phyloP scores from a whole-genome alignment of 768 basidiomycete genomes.

The Cyathus striatus region DNA sequence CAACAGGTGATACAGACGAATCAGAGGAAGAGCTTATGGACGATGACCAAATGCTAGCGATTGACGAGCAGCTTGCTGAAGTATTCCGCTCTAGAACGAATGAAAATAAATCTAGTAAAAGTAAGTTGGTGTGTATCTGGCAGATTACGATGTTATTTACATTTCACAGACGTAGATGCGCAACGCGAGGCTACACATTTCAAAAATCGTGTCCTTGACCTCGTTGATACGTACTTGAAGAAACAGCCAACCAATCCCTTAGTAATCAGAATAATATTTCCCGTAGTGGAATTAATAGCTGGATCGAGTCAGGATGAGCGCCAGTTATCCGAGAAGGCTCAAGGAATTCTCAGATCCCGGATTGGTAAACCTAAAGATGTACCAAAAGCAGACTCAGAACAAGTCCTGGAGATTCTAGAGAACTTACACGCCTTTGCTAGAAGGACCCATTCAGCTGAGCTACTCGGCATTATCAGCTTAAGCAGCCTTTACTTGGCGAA shows the following conservation, averaged over 20 bases:
- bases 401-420: slow-evolving; percentile 41
- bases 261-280: slow-evolving; percentile 60
- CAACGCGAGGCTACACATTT: slow-evolving; percentile 92
- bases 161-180: slow-evolving; percentile 49
- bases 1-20: slow-evolving; percentile 51
- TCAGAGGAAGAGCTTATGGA: slow-evolving; percentile 78
- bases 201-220: slow-evolving; percentile 92
- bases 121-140: slow-evolving; percentile 29
- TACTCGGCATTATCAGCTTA: slow-evolving; percentile 59
- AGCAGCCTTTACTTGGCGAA: slow-evolving; percentile 69
- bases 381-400: slow-evolving; percentile 43
- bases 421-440: slow-evolving; percentile 72
- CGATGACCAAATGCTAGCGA: slow-evolving; percentile 97
- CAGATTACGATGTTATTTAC: not conserved
- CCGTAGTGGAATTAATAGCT: slow-evolving; percentile 72
- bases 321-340: slow-evolving; percentile 86
- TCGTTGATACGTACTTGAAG: slow-evolving; percentile 83
- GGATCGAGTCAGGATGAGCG: slow-evolving; percentile 69
- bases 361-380: slow-evolving; percentile 71
- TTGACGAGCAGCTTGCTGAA: slow-evolving; percentile 87
- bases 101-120: slow-evolving; percentile 60
- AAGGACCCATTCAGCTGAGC: slow-evolving; percentile 55
- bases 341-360: slow-evolving; percentile 69
- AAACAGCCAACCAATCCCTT: slow-evolving; percentile 73
- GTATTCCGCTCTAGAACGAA: slow-evolving; percentile 71